Conservation (phyloP, 495 filamentous ascomycete species). For the Xylaria grammica region DNA sequence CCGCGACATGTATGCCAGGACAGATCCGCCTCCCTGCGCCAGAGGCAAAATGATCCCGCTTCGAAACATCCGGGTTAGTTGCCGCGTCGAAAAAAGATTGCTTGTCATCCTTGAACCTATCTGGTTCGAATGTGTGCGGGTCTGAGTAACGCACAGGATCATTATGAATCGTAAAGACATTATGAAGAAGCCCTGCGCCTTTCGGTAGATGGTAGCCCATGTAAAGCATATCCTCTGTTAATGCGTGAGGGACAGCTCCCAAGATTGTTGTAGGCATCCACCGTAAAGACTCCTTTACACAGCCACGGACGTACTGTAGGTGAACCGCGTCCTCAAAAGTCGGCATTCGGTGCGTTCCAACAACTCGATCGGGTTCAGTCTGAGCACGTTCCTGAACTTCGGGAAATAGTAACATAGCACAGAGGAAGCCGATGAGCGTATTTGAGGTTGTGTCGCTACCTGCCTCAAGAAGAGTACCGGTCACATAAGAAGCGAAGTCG, state of each 20-base stretch:
- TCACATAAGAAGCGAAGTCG: constrained; percentile 45
- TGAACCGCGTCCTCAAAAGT: constrained; percentile 39
- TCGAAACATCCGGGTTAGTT: constrained; percentile 35
- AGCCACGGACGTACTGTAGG: constrained; percentile 47
- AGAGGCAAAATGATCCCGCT: constrained; percentile 55
- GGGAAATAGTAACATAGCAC: constrained; percentile 49
- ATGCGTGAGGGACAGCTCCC: constrained; percentile 36
- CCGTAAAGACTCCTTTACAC: constrained; percentile 46
- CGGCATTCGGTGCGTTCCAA: constrained; percentile 42
- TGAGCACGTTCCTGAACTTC: constrained; percentile 40
- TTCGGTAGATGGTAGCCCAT: constrained; percentile 50
- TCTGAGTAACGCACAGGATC: constrained; percentile 40
- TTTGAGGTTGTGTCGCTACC: constrained; percentile 52
- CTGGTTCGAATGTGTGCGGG: constrained; percentile 49
- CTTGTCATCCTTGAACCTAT: constrained; percentile 38
- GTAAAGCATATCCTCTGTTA: constrained; percentile 43
- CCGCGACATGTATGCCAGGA: constrained; percentile 61
- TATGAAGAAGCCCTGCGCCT: constrained; percentile 46
- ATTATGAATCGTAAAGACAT: constrained; percentile 43
- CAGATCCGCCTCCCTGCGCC: constrained; percentile 63
- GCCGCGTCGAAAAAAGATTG: constrained; percentile 41
- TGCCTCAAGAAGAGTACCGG: constrained; percentile 48
- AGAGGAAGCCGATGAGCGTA: constrained; percentile 45
- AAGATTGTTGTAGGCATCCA: constrained; percentile 44
- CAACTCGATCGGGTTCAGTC: constrained; percentile 32